These are phyloP conservation scores for Myxozyma melibiosi DNA, from an alignment of 805 yeast genomes.

Conservation along the genomic window DNA sequence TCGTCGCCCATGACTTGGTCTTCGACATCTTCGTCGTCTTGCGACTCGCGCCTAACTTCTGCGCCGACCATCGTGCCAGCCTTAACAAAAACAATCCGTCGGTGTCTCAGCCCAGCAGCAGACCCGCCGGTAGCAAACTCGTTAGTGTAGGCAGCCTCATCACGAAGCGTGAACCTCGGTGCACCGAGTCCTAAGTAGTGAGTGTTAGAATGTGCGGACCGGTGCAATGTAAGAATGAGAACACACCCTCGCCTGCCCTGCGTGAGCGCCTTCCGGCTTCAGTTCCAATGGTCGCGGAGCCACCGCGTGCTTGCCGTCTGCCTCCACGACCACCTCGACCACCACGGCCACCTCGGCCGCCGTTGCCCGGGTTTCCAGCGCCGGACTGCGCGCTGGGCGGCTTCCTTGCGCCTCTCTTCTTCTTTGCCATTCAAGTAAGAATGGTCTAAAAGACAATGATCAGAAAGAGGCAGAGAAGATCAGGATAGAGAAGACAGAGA, in stretches of 20 bases:
- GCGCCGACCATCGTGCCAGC: constrained; percentile 1
- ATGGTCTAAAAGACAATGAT: no score
- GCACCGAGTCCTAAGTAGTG: constrained; percentile 8
- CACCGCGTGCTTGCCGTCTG: background rate
- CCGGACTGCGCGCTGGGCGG: background rate
- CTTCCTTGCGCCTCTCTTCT: background rate
- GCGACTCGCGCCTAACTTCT: background rate
- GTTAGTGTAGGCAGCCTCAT: constrained; percentile 17
- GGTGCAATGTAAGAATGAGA: background rate
- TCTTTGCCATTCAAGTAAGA: background rate
- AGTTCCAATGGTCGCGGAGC: background rate
- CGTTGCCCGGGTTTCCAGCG: background rate
- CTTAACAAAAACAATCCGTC: constrained; percentile 11
- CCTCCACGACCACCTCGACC: background rate
- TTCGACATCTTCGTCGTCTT: constrained; percentile 5
- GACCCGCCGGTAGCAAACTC: background rate
- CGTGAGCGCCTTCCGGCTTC: background rate
- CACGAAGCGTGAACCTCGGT: constrained; percentile 20
- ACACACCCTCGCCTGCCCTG: background rate
- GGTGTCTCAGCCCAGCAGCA: background rate
- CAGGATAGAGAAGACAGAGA: no score
- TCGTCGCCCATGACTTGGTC: background rate
- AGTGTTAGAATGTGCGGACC: background rate
- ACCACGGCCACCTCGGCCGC: constrained; percentile 7
- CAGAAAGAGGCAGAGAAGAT: background rate